These are phyloP conservation scores for Backusella liffmaniae DNA, from an alignment of 192 early-diverging fungal genomes.

Conservation along the genomic window DNA sequence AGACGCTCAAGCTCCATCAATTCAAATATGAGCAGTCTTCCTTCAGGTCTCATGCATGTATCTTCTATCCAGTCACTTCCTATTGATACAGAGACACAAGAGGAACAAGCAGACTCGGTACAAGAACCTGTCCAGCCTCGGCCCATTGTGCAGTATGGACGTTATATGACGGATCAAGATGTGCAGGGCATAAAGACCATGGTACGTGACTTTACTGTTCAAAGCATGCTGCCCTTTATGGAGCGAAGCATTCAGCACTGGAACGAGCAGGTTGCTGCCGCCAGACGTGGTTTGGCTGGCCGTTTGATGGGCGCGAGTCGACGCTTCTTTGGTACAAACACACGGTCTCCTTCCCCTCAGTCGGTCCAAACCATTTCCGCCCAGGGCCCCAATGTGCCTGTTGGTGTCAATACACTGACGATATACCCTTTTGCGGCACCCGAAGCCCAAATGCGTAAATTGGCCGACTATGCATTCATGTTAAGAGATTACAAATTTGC, in stretches of 20 bases:
- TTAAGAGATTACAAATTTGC: constrained; percentile 92
- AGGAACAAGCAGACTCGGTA: constrained; percentile 19
- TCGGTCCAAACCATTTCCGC: constrained; percentile 39
- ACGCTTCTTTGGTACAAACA: constrained; percentile 77
- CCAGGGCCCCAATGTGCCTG: constrained; percentile 32
- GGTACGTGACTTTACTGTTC: constrained; percentile 60
- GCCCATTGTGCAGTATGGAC: constrained; percentile 45
- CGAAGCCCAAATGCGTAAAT: constrained; percentile 87
- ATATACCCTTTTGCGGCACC: constrained; percentile 73
- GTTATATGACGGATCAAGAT: constrained; percentile 54
- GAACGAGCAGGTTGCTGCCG: constrained; percentile 90
- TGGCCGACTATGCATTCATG: constrained; percentile 98
- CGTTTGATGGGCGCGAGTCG: constrained; percentile 82
- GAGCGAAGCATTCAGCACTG: constrained; percentile 81
- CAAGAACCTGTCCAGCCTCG: background rate
- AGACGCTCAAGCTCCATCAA: constrained; percentile 5
- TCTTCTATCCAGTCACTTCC: constrained; percentile 3
- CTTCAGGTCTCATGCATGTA: background rate
- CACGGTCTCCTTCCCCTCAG: constrained; percentile 40
- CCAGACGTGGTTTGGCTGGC: constrained; percentile 86
- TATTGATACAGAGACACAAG: constrained; percentile 4
- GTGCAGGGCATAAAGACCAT: constrained; percentile 50
- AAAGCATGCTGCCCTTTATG: constrained; percentile 86
- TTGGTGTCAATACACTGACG: constrained; percentile 30
- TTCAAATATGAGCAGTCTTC: constrained; percentile 9